Evolutionary conservation across 129 eudicot genomes (phyloP).

Genomic region (Apium graveolens): DNA sequence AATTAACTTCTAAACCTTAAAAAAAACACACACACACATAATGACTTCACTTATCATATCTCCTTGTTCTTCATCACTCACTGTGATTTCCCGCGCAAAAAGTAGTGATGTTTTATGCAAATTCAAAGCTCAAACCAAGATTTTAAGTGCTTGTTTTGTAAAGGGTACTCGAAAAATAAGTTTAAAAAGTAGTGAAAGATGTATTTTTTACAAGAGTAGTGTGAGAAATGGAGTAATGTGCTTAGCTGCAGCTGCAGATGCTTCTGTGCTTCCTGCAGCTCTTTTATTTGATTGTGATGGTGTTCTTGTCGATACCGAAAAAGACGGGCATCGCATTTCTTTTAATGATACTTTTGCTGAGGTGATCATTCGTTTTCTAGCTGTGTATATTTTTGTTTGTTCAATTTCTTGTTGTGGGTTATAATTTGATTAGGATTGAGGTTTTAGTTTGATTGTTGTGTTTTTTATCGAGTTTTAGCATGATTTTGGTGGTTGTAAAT

Average conservation of each 20-base stretch:
- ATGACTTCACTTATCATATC: constrained; percentile 10
- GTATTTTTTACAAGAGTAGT: neutral
- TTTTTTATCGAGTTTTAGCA: neutral
- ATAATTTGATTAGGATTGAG: neutral
- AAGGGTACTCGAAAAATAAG: constrained; percentile 6
- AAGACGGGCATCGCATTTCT: constrained; percentile 93
- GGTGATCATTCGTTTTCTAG: constrained; percentile 21
- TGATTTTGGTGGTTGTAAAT: neutral
- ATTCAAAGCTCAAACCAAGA: neutral
- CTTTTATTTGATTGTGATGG: constrained; percentile 94
- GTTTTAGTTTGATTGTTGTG: neutral
- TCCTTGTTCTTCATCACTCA: neutral
- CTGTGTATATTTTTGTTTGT: neutral
- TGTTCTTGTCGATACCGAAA: constrained; percentile 95
- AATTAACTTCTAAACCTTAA: neutral
- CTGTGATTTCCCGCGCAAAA: neutral
- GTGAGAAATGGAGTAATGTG: constrained; percentile 21
- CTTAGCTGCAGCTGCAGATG: constrained; percentile 21
- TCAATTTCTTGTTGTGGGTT: too few relatives aligned
- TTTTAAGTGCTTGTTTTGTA: constrained; percentile 11
- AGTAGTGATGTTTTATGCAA: neutral
- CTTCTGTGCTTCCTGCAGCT: constrained; percentile 61
- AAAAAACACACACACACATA: neutral
- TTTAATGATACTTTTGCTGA: constrained; percentile 86
- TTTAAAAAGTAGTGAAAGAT: neutral